Evolutionary conservation across 1,284 basidiomycete genomes (phyloP).

Genomic region (Stygiomarasmius scandens): DNA sequence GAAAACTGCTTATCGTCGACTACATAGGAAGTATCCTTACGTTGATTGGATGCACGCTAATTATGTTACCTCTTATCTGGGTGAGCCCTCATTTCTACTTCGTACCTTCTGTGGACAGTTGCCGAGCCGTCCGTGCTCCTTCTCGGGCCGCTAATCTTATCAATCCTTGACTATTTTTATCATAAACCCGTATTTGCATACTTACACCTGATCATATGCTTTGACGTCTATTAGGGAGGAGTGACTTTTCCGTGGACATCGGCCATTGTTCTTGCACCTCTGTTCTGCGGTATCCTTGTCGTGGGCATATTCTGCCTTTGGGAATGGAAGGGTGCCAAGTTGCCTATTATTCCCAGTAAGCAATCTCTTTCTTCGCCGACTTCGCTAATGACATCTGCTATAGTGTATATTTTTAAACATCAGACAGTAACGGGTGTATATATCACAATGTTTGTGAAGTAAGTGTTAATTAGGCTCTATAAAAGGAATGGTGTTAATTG

Average conservation of each 20-base stretch:
- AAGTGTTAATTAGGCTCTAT: slow-evolving; percentile 28
- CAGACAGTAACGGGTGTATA: slow-evolving; percentile 70
- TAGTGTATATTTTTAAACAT: slow-evolving; percentile 77
- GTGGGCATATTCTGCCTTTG: slow-evolving; percentile 67
- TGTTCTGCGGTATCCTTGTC: slow-evolving; percentile 59
- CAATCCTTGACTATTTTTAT: too few relatives aligned
- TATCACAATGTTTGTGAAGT: slow-evolving; percentile 69
- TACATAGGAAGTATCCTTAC: slow-evolving; percentile 19
- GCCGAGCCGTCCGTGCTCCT: slow-evolving; percentile 64
- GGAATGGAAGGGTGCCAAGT: slow-evolving; percentile 69
- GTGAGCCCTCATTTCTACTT: slow-evolving; percentile 4
- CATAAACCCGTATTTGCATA: too few relatives aligned
- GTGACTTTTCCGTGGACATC: slow-evolving; percentile 71
- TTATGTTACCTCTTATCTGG: slow-evolving; percentile 21
- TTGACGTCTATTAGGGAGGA: slow-evolving; percentile 66
- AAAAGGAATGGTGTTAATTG: too few relatives aligned
- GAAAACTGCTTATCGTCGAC: slow-evolving; percentile 19
- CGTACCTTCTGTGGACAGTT: background rate
- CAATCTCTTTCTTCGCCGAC: slow-evolving; percentile 41
- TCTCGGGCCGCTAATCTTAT: too few relatives aligned
- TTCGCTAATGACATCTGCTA: too few relatives aligned
- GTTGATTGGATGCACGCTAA: slow-evolving; percentile 15
- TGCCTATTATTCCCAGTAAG: slow-evolving; percentile 72
- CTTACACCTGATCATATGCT: slow-evolving; percentile 48
- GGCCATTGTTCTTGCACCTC: slow-evolving; percentile 60